These are phyloP conservation scores for Saccharomycopsis sp. DNA, from an alignment of 805 yeast genomes.

Conservation along the genomic window DNA sequence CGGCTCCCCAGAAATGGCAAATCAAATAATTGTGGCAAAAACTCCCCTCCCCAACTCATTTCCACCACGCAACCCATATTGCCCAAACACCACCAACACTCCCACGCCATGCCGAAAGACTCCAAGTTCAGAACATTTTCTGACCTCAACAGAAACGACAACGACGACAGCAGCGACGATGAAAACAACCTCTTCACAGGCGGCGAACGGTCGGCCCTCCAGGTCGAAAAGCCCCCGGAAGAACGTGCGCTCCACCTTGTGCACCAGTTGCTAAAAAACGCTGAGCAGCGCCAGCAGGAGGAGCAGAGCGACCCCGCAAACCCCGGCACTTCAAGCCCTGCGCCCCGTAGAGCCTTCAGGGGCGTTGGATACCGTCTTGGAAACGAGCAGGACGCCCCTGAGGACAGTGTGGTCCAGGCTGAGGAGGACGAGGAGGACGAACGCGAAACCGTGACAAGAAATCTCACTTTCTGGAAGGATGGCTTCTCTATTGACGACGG, in stretches of 20 bases:
- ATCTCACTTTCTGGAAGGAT: constrained; percentile 91
- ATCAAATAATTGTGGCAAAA: too few relatives aligned
- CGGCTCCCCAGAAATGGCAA: too few relatives aligned
- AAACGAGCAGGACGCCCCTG: constrained; percentile 28
- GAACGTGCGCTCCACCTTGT: constrained; percentile 34
- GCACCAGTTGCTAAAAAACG: constrained; percentile 56
- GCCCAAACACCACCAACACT: too few relatives aligned
- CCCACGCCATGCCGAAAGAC: neutral
- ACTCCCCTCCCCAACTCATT: too few relatives aligned
- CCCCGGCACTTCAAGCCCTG: constrained; percentile 34
- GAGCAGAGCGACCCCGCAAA: constrained; percentile 24
- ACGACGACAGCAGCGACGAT: constrained; percentile 33
- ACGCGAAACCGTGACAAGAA: constrained; percentile 57
- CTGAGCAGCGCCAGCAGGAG: constrained; percentile 43
- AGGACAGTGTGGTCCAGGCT: constrained; percentile 31
- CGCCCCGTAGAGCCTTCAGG: constrained; percentile 30
- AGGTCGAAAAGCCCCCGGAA: constrained; percentile 67
- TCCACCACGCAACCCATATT: too few relatives aligned
- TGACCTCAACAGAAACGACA: neutral
- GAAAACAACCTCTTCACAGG: constrained; percentile 60
- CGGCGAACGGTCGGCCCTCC: constrained; percentile 68
- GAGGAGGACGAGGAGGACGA: constrained; percentile 24
- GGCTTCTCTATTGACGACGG: constrained; percentile 97
- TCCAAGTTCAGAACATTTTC: neutral
- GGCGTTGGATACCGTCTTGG: constrained; percentile 40